Conservation (phyloP, 2,329 filamentous ascomycete genomes). For the Colletotrichum sp. region DNA sequence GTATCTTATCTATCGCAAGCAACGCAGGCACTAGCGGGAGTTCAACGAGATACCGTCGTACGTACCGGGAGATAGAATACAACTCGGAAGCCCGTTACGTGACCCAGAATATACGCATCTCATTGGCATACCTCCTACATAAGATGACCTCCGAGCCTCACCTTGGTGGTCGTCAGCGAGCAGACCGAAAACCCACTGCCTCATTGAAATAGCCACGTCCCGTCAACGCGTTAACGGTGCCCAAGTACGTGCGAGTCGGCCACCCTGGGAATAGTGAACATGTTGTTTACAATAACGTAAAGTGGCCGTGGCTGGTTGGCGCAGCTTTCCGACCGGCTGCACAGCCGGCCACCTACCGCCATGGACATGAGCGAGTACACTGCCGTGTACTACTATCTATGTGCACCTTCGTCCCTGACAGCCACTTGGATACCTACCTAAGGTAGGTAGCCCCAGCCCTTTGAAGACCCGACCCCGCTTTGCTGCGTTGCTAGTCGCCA, state of each 20-base stretch:
- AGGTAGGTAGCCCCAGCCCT: neutral
- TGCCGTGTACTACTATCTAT: neutral
- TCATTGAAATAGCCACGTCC: neutral
- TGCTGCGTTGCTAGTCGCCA: neutral
- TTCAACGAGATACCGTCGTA: neutral
- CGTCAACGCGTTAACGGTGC: neutral
- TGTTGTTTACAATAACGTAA: neutral
- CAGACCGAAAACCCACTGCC: neutral
- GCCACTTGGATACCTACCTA: neutral
- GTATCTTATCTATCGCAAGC: neutral
- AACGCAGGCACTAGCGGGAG: neutral
- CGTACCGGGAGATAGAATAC: neutral
- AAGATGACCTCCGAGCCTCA: too few species aligned
- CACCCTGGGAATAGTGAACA: neutral
- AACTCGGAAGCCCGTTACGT: neutral
- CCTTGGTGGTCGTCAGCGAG: too few species aligned
- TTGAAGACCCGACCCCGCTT: neutral
- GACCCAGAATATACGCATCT: neutral
- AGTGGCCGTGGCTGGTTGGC: neutral
- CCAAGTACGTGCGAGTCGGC: neutral
- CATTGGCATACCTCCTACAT: neutral
- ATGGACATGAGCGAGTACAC: neutral
- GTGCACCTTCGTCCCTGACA: neutral
- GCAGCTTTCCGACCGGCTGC: neutral
- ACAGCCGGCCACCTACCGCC: neutral